These are phyloP conservation scores for Tetracladium setigerum DNA, from an alignment of 495 filamentous ascomycete species.

Conservation along the genomic window DNA sequence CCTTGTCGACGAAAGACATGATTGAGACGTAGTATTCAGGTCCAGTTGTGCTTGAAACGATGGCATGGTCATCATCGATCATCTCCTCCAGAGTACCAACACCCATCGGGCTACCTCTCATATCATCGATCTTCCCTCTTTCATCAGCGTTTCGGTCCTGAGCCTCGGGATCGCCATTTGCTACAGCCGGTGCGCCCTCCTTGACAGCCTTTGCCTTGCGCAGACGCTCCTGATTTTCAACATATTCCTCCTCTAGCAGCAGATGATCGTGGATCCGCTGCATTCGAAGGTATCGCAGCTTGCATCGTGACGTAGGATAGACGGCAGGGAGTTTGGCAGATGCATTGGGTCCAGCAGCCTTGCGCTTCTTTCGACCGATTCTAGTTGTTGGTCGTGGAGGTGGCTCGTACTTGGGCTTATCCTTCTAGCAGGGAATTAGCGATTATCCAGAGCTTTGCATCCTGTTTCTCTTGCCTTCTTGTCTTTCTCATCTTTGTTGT, in stretches of 20 bases:
- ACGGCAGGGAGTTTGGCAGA: slow-evolving; percentile 90
- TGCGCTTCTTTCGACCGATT: slow-evolving; percentile 97
- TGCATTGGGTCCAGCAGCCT: slow-evolving; percentile 82
- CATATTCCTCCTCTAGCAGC: slow-evolving; percentile 94
- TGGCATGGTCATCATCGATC: slow-evolving; percentile 99
- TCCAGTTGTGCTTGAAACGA: slow-evolving; percentile 93
- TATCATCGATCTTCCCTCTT: slow-evolving; percentile 92
- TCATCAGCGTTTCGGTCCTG: slow-evolving; percentile 87
- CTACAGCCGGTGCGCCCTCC: slow-evolving; percentile 47
- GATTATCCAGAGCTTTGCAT: background rate
- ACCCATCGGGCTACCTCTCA: slow-evolving; percentile 97
- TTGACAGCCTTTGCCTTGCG: slow-evolving; percentile 82
- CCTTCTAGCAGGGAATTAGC: slow-evolving; percentile 55
- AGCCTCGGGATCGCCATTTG: slow-evolving; percentile 46
- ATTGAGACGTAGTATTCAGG: slow-evolving; percentile 99
- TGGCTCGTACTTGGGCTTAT: slow-evolving; percentile 99
- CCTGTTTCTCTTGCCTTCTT: slow-evolving; percentile 63
- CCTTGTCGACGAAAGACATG: slow-evolving; percentile 99
- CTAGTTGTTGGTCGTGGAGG: slow-evolving; percentile 94
- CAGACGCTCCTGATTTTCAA: slow-evolving; percentile 94
- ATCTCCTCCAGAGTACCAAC: slow-evolving; percentile 97
- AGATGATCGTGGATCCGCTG: slow-evolving; percentile 97
- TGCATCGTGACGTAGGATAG: slow-evolving; percentile 93
- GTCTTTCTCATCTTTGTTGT: slow-evolving; percentile 82
- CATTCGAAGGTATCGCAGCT: slow-evolving; percentile 94